Base-by-base conservation (phyloP, 441 rosid genomes). In the Hypseocharis bilobata region DNA sequence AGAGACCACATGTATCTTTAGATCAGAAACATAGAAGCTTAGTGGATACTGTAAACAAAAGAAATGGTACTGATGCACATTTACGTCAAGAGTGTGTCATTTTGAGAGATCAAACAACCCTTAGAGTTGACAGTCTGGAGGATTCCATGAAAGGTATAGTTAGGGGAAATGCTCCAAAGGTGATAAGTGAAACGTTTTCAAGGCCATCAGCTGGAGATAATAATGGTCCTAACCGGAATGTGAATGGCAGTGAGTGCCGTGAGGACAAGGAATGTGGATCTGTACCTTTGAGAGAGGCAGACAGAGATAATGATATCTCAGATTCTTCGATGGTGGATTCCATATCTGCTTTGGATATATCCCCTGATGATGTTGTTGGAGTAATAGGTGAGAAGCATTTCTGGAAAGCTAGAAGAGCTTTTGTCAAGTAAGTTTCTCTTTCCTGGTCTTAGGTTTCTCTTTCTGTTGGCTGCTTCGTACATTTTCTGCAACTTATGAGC, bases 171-270 rank as follows among this genome's bases (percentile, higher is more conserved):
- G 30, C 72, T 62, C 63, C 62, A 26, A 66, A 40, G 68, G 65
- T 80, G 71, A 75, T 78, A 66, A 73, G 29, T n/a, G 80, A 81
- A 1, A 42, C 72, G 29, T 47, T 59, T 70, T 66, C 80, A 42
- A 73, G 71, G 71, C 76, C 61, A 1, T 62, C 73, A 20, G 60
- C 36, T 68, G 76, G 65, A 51, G 74, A 60, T 55, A 57, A 73
- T 34, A 62, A 69, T 26, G 77, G 66, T 74, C 75, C 54, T 29
- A 57, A 70, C 54, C 66, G 67, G 27, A 27, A 13, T 20, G 23
- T 29, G 23, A 13, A 27, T 11, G 66, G 36, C 38, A 27, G 45
- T 52, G 34, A 61, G 54, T 26, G 62, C 42, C 36, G 28, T 27
- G 58, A 36, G 8, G 64, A 58, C 14, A 20, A n/a, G 6, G 19